Conservation (phyloP, 1,284 basidiomycete species). For the Hypsizygus ulmarius region DNA sequence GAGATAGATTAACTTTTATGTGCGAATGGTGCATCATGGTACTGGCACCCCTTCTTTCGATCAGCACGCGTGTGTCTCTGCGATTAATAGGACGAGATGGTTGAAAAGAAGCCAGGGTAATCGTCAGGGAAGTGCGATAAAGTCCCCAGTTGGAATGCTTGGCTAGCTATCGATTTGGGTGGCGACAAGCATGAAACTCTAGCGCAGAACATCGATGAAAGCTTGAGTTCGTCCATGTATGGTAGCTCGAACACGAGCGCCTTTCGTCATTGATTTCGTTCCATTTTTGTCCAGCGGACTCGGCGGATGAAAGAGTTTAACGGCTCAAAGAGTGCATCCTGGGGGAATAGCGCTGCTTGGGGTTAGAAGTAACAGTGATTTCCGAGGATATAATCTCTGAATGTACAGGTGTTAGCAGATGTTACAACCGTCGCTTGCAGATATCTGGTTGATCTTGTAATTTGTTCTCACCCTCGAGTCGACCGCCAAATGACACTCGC, state of each 20-base stretch:
- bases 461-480: too few relatives aligned
- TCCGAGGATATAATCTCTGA: too few relatives aligned
- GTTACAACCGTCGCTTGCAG: too few relatives aligned
- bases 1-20: conserved; percentile 10
- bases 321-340: conserved; percentile 4
- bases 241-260: neutral
- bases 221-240: conserved; percentile 1
- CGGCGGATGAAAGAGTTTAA: neutral
- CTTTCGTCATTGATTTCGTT: neutral
- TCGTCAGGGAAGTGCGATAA: conserved; percentile 5
- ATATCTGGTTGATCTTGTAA: too few relatives aligned
- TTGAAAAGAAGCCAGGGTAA: conserved; percentile 3
- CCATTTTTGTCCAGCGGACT: conserved; percentile 5
- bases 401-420: too few relatives aligned
- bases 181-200: conserved; percentile 7
- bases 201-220: conserved; percentile 10
- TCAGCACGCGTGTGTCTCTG: conserved; percentile 6
- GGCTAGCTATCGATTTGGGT: conserved; percentile 2
- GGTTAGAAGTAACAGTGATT: too few relatives aligned
- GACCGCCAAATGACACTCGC: too few relatives aligned
- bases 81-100: conserved; percentile 10
- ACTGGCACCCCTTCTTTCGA: conserved; percentile 8
- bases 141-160: neutral
- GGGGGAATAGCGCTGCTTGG: conserved; percentile 2
- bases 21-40: conserved; percentile 1